Percentiles rank a stretch among this genome's conserved stretches.
These are phyloP conservation scores for Gossypium thurberi DNA, from an alignment of 345 rosid genomes.

Conservation along the genomic window DNA sequence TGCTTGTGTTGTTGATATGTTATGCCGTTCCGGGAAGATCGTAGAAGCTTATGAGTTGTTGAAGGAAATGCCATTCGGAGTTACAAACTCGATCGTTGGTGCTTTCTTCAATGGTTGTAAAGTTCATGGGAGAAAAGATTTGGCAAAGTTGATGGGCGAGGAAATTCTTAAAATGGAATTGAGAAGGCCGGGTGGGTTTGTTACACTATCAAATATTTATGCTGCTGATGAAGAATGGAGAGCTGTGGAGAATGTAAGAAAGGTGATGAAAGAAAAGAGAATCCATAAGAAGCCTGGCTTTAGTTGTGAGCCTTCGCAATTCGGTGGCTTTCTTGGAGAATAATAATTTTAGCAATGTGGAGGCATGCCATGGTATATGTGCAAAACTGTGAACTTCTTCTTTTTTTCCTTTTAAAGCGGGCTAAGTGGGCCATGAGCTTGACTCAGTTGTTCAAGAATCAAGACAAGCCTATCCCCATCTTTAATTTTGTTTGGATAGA, in stretches of 20 bases:
- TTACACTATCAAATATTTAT: conserved; percentile 40
- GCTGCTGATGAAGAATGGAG: conserved; percentile 38
- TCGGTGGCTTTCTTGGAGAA: background rate
- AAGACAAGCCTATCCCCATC: background rate
- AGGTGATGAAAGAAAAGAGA: conserved; percentile 32
- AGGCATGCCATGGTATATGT: too few species aligned
- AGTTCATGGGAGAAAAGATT: conserved; percentile 35
- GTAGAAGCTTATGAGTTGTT: conserved; percentile 36
- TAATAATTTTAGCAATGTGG: background rate
- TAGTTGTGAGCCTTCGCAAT: conserved; percentile 16
- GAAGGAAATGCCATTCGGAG: conserved; percentile 21
- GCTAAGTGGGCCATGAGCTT: background rate
- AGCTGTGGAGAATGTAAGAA: conserved; percentile 39
- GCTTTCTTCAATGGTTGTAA: conserved; percentile 44
- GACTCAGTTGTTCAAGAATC: background rate
- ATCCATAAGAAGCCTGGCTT: conserved; percentile 36
- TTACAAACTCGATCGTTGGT: conserved; percentile 39
- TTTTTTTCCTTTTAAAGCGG: background rate
- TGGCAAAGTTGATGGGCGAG: conserved; percentile 28
- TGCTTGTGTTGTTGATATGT: conserved; percentile 51
- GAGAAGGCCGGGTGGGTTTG: conserved; percentile 33
- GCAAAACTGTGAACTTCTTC: too few species aligned
- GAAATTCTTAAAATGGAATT: conserved; percentile 25
- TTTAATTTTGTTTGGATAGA: too few species aligned
- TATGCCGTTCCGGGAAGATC: conserved; percentile 49